Conservation (phyloP, 257 asterid species). For the Przewalskia tangutica region DNA sequence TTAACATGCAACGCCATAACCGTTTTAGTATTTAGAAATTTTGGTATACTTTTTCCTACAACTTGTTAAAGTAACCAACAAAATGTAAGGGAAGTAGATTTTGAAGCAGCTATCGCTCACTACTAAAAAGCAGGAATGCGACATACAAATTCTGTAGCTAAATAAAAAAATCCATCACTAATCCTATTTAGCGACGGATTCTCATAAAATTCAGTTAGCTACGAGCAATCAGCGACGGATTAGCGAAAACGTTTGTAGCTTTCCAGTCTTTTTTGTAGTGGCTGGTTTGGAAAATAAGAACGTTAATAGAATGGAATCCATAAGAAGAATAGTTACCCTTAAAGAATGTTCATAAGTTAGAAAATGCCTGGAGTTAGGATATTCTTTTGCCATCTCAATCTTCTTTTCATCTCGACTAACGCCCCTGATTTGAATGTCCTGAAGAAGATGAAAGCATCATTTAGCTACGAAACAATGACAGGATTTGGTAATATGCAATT, state of each 20-base stretch:
- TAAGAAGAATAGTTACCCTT: conserved; percentile 32
- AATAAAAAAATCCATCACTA: too few species aligned
- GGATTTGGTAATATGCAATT: background rate
- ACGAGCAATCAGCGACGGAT: too few species aligned
- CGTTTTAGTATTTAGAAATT: background rate
- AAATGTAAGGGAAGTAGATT: background rate
- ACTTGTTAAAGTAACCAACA: background rate
- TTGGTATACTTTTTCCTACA: background rate
- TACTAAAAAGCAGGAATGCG: too few species aligned
- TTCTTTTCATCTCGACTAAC: conserved; percentile 52
- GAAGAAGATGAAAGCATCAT: background rate
- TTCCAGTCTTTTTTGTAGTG: too few species aligned
- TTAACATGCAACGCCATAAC: background rate
- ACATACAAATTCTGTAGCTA: too few species aligned
- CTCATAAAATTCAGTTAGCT: too few species aligned
- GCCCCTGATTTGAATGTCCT: conserved; percentile 82
- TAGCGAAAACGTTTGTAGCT: too few species aligned
- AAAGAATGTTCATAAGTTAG: conserved; percentile 69
- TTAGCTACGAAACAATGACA: background rate
- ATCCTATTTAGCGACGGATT: too few species aligned
- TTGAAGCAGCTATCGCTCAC: background rate
- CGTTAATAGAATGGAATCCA: background rate
- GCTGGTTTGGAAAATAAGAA: background rate
- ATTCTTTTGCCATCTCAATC: conserved; percentile 47
- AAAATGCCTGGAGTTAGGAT: conserved; percentile 47